Evolutionary conservation across 148 eudicot genomes (phyloP).

Genomic region (Salicornia ramosissima): DNA sequence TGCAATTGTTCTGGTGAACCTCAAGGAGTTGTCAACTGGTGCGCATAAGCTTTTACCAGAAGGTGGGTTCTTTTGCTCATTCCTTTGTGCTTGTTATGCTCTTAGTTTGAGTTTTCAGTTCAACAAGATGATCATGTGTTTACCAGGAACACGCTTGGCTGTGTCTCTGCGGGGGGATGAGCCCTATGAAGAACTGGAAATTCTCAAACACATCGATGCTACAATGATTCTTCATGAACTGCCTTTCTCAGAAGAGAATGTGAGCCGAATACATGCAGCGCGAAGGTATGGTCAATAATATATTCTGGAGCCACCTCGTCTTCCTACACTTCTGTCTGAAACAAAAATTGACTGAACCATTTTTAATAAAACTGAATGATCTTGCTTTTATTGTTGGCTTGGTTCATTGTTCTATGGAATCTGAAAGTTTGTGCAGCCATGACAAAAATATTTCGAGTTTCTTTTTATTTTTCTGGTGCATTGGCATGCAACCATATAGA

Average conservation of each 20-base stretch:
- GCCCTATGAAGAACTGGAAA: slow-evolving; percentile 60
- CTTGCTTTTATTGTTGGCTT: neutral
- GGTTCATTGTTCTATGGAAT: too few species aligned
- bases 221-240: slow-evolving; percentile 63
- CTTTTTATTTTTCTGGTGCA: too few species aligned
- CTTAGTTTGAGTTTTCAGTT: neutral
- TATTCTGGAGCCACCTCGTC: neutral
- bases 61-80: slow-evolving; percentile 37
- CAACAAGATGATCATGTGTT: slow-evolving; percentile 1
- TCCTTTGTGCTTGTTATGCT: slow-evolving; percentile 1
- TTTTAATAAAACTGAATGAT: neutral
- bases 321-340: neutral
- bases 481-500: too few species aligned
- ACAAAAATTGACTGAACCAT: neutral
- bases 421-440: too few species aligned
- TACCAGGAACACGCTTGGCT: slow-evolving; percentile 81
- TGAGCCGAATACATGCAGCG: slow-evolving; percentile 86
- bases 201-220: slow-evolving; percentile 63
- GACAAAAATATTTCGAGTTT: too few species aligned
- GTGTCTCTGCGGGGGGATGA: slow-evolving; percentile 95
- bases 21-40: slow-evolving; percentile 73
- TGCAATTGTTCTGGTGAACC: slow-evolving; percentile 76
- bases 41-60: slow-evolving; percentile 90
- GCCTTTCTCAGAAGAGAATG: slow-evolving; percentile 60
- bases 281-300: slow-evolving; percentile 46